Conservation (phyloP, 768 basidiomycete genomes). For the Clitopilus hobsonii region DNA sequence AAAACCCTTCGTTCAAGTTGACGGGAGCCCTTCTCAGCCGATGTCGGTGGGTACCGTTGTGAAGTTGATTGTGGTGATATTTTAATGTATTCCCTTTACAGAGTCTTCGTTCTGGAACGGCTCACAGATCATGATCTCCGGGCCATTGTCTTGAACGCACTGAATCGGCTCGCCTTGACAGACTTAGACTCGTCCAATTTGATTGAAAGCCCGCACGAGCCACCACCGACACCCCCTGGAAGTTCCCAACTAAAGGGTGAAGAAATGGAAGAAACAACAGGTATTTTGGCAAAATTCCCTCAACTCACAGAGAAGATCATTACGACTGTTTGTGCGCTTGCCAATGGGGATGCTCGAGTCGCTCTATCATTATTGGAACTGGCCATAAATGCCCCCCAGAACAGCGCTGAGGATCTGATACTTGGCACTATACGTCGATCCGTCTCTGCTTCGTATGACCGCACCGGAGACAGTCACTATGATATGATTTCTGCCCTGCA, state of each 20-base stretch:
- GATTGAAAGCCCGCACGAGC: slow-evolving; percentile 3
- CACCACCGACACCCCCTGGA: slow-evolving; percentile 6
- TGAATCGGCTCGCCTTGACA: slow-evolving; percentile 20
- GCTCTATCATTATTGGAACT: slow-evolving; percentile 78
- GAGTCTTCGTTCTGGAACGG: slow-evolving; percentile 70
- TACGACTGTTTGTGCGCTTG: slow-evolving; percentile 45
- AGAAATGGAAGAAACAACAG: slow-evolving; percentile 10
- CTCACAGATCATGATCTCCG: slow-evolving; percentile 61
- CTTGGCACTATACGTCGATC: slow-evolving; percentile 57
- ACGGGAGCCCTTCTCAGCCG: slow-evolving; percentile 70
- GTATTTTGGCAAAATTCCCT: slow-evolving; percentile 18
- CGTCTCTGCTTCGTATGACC: slow-evolving; percentile 65
- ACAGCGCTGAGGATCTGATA: slow-evolving; percentile 41
- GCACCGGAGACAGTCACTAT: slow-evolving; percentile 70
- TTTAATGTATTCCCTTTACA: slow-evolving; percentile 22
- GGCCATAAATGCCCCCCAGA: slow-evolving; percentile 40
- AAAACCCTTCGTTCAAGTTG: slow-evolving; percentile 85
- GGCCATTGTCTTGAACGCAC: slow-evolving; percentile 52
- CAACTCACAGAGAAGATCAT: slow-evolving; percentile 45
- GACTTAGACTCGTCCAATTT: slow-evolving; percentile 4
- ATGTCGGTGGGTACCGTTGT: too few relatives aligned
- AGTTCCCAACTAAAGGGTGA: slow-evolving; percentile 12
- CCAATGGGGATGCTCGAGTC: slow-evolving; percentile 70
- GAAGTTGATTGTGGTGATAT: too few relatives aligned
- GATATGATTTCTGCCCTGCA: slow-evolving; percentile 85